Evolutionary conservation across 2,329 filamentous ascomycete species (phyloP), one percentile per base, ranked within the genome.

Genomic region (Magnaporthiopsis rhizophila): DNA sequence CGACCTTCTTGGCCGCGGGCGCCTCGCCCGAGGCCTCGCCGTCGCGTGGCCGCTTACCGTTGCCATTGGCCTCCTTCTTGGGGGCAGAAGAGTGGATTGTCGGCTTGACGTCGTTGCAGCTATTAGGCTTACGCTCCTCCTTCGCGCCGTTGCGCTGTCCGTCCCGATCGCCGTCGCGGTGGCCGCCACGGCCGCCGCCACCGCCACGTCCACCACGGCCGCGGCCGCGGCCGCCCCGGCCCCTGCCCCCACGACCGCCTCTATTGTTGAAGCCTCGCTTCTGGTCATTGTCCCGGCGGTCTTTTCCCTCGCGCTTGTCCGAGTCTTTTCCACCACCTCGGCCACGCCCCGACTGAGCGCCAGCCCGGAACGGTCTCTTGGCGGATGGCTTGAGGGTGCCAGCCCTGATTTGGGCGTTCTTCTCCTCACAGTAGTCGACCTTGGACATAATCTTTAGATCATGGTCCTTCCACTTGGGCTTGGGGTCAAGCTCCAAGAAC

Each of bases 401-500:
- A 58, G 86, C 83, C 69, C 85, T 82, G 71, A 94, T 93, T 53
- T 90, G 84, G 64, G 86, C 79, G 65, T 82, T 83, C 81, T 94
- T 94, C 75, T 88, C 86, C n/a, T 89, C 83, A 69, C 90, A 89
- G 76, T 99, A 99, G 24, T 86, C 89, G 71, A 86, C 85, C 87
- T 99, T 99, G 77, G 86, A 88, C 86, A 91, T 93, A 79, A 95
- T 88, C 74, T 87, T 79, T 62, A 98, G 82, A 45, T 91, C 87
- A 69, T 90, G 82, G 62, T 84, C 92, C 76, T 96, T 88, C 87
- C 88, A 99, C 75, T 88, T 86, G 66, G 95, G 95, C 75, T 89
- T 88, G 26, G 91, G 88, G 64, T 96, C 89, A 57, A 92, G 79
- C 18, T 81, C 86, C 66, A 97, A 79, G 78, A 99, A 99, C 65